Evolutionary conservation across 768 basidiomycete genomes (phyloP).

Genomic region (Udeniomyces megalosporus): DNA sequence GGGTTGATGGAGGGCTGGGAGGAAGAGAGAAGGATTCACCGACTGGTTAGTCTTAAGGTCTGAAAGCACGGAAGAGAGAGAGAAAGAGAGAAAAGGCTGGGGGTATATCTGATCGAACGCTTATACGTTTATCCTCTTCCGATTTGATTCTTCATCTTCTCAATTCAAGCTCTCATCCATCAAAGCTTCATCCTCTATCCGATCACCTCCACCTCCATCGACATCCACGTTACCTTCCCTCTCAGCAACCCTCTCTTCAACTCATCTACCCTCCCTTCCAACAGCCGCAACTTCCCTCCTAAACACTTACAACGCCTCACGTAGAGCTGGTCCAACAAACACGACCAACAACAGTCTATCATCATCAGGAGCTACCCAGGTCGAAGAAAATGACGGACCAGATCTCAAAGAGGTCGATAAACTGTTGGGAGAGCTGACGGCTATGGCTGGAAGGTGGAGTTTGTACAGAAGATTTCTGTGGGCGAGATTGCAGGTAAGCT

Average conservation of each 20-base stretch:
- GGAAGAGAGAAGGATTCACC: constrained; percentile 67
- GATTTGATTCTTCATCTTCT: too few species aligned
- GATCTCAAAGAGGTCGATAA: constrained; percentile 88
- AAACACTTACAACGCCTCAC: constrained; percentile 6
- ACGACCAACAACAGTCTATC: background rate
- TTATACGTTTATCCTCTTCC: background rate
- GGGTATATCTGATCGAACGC: background rate
- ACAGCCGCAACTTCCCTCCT: constrained; percentile 5
- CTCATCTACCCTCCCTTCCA: constrained; percentile 9
- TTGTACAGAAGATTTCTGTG: constrained; percentile 74
- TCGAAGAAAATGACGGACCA: constrained; percentile 36
- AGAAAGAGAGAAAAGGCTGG: too few species aligned
- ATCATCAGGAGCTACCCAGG: background rate
- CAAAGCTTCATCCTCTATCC: background rate
- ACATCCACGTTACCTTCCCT: background rate
- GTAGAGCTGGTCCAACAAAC: background rate
- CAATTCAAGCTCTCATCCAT: background rate
- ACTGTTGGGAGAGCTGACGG: constrained; percentile 67
- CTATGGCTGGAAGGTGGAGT: constrained; percentile 82
- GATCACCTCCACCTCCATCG: background rate
- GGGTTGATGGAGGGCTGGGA: constrained; percentile 70
- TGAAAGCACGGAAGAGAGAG: background rate
- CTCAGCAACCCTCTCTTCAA: background rate
- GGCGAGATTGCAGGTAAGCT: constrained; percentile 49
- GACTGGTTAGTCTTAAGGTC: constrained; percentile 41